Evolutionary conservation across 371 early-diverging fungal species (phyloP).

Genomic region (Saksenaea vasiformis): DNA sequence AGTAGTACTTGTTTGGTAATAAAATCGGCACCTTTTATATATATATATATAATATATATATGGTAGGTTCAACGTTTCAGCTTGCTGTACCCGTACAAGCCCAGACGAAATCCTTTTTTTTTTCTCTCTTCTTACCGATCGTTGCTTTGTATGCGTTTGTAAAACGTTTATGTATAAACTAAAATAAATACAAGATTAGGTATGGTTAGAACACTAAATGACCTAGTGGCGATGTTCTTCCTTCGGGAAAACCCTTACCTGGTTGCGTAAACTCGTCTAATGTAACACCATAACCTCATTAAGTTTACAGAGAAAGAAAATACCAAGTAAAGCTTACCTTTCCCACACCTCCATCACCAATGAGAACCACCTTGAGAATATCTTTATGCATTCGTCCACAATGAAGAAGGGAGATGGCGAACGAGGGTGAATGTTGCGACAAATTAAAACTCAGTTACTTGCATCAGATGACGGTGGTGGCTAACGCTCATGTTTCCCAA

Average conservation of each 20-base stretch:
- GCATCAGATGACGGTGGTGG: neutral
- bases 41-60: neutral
- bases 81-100: slow-evolving; percentile 12
- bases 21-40: slow-evolving; percentile 77
- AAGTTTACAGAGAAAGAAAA: neutral
- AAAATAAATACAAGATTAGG: slow-evolving; percentile 17
- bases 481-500: neutral
- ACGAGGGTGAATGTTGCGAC: neutral
- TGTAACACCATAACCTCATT: neutral
- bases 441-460: neutral
- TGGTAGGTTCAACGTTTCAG: too few relatives aligned
- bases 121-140: slow-evolving; percentile 66
- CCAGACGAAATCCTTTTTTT: neutral
- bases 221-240: neutral
- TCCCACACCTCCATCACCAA: slow-evolving; percentile 85
- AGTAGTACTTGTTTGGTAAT: slow-evolving; percentile 87
- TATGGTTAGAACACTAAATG: too few relatives aligned
- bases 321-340: slow-evolving; percentile 46
- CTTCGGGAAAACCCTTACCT: slow-evolving; percentile 24
- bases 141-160: slow-evolving; percentile 97
- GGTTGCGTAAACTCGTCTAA: slow-evolving; percentile 63
- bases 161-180: slow-evolving; percentile 93
- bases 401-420: neutral
- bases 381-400: slow-evolving; percentile 39
- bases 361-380: slow-evolving; percentile 72